Conservation (phyloP, 1,284 basidiomycete genomes). For the Ganoderma lingzhi region DNA sequence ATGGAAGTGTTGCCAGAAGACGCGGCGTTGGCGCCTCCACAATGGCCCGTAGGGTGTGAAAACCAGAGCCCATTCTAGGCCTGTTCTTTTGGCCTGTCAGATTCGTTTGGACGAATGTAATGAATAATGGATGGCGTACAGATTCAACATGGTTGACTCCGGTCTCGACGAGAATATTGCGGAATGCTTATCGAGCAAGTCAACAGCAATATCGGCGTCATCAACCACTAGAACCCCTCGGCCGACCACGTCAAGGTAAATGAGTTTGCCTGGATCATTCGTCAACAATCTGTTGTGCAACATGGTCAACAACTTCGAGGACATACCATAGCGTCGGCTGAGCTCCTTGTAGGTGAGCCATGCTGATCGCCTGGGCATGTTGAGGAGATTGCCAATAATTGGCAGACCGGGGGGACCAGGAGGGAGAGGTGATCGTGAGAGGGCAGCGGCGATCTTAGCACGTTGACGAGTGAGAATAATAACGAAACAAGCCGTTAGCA, state of each 20-base stretch:
- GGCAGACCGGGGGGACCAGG: slow-evolving; percentile 10
- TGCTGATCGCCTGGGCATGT: slow-evolving; percentile 1
- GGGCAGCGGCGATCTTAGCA: not conserved
- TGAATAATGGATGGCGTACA: not conserved
- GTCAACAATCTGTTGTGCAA: not conserved
- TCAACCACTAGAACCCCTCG: slow-evolving; percentile 23
- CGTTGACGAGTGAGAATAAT: not conserved
- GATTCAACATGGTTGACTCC: slow-evolving; percentile 14
- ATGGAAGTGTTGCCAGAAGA: slow-evolving; percentile 21
- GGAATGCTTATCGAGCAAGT: slow-evolving; percentile 21
- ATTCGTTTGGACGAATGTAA: not conserved
- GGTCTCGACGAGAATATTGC: slow-evolving; percentile 16
- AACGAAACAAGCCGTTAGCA: not conserved
- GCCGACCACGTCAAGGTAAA: slow-evolving; percentile 14
- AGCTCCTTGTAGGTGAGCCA: not conserved
- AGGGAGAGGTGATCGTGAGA: slow-evolving; percentile 5
- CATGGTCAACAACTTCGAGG: not conserved
- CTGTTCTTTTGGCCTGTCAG: no score
- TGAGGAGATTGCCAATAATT: not conserved
- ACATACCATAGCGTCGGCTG: not conserved
- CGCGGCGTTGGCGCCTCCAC: slow-evolving; percentile 18
- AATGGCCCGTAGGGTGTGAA: slow-evolving; percentile 2
- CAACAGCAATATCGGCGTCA: slow-evolving; percentile 9
- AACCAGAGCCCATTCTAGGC: slow-evolving; percentile 13
- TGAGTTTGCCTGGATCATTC: slow-evolving; percentile 11